A percentile compares a stretch with the other conserved stretches of the same genome.
Evolutionary conservation across 129 eudicot genomes (phyloP).

Genomic region (Solidago caesia): DNA sequence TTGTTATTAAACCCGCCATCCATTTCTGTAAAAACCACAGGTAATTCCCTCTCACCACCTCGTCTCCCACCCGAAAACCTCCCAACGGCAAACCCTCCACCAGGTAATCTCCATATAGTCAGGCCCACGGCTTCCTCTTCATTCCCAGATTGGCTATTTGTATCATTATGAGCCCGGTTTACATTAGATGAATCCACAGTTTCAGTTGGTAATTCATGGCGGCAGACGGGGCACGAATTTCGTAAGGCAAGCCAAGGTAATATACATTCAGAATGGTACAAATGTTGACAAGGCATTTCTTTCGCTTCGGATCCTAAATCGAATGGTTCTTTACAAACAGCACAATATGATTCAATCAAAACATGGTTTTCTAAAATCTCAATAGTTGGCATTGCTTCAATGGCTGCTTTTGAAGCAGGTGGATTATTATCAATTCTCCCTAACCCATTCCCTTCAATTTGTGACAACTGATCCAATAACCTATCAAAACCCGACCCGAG

Average conservation of each 20-base stretch:
- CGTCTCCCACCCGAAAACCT: conserved; percentile 90
- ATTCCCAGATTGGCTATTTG: conserved; percentile 22
- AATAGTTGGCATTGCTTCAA: conserved; percentile 74
- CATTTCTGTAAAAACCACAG: conserved; percentile 93
- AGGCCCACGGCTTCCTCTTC: conserved; percentile 82
- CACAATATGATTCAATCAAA: conserved; percentile 64
- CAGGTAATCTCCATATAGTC: conserved; percentile 94
- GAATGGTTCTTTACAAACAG: conserved; percentile 89
- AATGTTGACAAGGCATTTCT: conserved; percentile 91
- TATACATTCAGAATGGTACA: conserved; percentile 86
- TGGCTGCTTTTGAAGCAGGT: conserved; percentile 93
- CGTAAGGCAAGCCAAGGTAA: conserved; percentile 83
- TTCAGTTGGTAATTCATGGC: conserved; percentile 81
- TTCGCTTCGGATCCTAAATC: conserved; percentile 70
- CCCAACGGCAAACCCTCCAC: conserved; percentile 98
- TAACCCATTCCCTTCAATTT: conserved; percentile 80
- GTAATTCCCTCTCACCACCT: conserved; percentile 81
- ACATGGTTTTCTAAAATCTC: conserved; percentile 57
- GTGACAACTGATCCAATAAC: conserved; percentile 75
- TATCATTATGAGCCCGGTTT: conserved; percentile 35
- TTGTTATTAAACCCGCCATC: conserved; percentile 83
- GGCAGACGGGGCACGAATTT: conserved; percentile 93
- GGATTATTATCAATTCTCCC: conserved; percentile 71
- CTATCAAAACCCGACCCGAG: conserved; percentile 83
- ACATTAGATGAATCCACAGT: conserved; percentile 12